Evolutionary conservation across 2,329 filamentous ascomycete genomes (phyloP).

Genomic region (Furcasterigmium sp.): DNA sequence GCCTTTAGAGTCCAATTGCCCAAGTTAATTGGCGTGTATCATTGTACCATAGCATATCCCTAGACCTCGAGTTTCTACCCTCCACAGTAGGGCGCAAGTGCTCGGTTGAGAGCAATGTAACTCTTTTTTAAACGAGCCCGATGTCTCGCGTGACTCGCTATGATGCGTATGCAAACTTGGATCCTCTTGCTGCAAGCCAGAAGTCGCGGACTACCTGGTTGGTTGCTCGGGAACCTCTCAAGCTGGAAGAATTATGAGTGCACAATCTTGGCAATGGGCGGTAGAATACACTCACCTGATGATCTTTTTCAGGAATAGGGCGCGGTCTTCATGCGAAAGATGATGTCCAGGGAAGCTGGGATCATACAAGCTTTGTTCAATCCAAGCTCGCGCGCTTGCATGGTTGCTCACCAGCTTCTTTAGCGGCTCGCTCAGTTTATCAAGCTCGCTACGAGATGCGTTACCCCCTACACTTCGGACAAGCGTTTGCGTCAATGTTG

Average conservation of each 20-base stretch:
- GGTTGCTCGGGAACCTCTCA: slow-evolving; percentile 59
- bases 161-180: slow-evolving; percentile 56
- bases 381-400: slow-evolving; percentile 52
- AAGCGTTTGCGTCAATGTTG: slow-evolving; percentile 52
- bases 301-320: slow-evolving; percentile 60
- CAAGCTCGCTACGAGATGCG: slow-evolving; percentile 66
- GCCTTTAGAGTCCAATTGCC: slow-evolving; percentile 22
- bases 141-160: no score
- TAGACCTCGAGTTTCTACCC: no score
- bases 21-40: no score
- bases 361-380: slow-evolving; percentile 53
- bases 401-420: slow-evolving; percentile 61
- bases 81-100: no score
- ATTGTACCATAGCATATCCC: no score
- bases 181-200: slow-evolving; percentile 62
- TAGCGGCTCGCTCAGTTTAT: slow-evolving; percentile 64
- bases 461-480: slow-evolving; percentile 63
- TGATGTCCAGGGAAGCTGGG: slow-evolving; percentile 55
- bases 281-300: slow-evolving; percentile 43
- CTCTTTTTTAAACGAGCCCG: no score
- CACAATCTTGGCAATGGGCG: neutral
- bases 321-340: slow-evolving; percentile 54
- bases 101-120: no score
- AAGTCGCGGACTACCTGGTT: slow-evolving; percentile 67
- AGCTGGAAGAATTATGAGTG: slow-evolving; percentile 27